Evolutionary conservation across 176 grass and related monocot species (phyloP).

Genomic region (Aegilops tauschii): DNA sequence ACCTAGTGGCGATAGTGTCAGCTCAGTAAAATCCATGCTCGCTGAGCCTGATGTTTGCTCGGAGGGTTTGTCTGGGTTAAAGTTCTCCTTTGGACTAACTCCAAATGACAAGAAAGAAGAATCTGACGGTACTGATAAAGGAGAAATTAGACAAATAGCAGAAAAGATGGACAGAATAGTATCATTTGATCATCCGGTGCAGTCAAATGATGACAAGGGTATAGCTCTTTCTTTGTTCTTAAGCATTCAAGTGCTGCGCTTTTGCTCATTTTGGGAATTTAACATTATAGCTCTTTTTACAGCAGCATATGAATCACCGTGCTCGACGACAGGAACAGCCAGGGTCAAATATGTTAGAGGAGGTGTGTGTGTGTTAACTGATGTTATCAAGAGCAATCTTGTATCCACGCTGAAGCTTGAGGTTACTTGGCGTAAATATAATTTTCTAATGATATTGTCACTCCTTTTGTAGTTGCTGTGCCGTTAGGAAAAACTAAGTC

Average conservation of each 20-base stretch:
- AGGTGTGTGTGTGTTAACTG: conserved; percentile 49
- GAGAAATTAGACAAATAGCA: conserved; percentile 39
- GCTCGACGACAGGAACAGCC: conserved; percentile 55
- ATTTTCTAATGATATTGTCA: conserved; percentile 27
- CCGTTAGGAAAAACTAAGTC: conserved; percentile 85
- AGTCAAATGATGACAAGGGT: conserved; percentile 47
- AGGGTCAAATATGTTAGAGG: conserved; percentile 91
- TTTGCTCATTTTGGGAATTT: conserved; percentile 32
- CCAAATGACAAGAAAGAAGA: conserved; percentile 35
- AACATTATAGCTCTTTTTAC: conserved; percentile 14
- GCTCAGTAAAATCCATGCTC: conserved; percentile 29
- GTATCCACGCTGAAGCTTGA: conserved; percentile 14
- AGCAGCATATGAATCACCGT: conserved; percentile 68
- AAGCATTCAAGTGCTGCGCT: not conserved
- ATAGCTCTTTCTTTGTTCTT: conserved; percentile 24
- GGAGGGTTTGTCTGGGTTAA: conserved; percentile 41
- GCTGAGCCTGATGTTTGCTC: conserved; percentile 40
- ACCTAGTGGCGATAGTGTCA: conserved; percentile 36
- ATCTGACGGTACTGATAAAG: conserved; percentile 4
- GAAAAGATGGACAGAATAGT: conserved; percentile 62
- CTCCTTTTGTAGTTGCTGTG: conserved; percentile 76
- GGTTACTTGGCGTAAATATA: not conserved
- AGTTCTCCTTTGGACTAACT: conserved; percentile 45
- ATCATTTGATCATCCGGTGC: conserved; percentile 43
- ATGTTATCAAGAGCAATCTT: conserved; percentile 18